Evolutionary conservation across 345 rosid genomes (phyloP), one percentile per base, ranked within the genome.

Genomic region (Boechera retrofracta): DNA sequence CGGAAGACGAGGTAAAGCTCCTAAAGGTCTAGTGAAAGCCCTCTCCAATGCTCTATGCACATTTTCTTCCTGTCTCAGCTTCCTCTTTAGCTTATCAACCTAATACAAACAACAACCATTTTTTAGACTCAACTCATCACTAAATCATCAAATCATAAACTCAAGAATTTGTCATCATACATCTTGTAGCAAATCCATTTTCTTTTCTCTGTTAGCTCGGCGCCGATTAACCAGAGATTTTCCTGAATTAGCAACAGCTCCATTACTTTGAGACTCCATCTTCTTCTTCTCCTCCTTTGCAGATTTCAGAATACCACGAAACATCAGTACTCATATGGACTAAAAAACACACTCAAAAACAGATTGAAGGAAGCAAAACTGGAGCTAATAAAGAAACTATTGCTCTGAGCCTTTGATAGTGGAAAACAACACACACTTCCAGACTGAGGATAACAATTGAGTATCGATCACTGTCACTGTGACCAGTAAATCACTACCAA

Each of bases 1-100:
- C 10, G 99, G 96, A 63, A 93, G 94, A 75, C 99, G 93, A 76
- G 99, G 99, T 16, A 95, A 91, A 81, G 94, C 90, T 66, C 99
- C 99, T 72, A 95, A 75, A 59, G 97, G 99, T 83, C 99, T 87
- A 28, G 83, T 85, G 77, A 95, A 89, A 78, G 99, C 99, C 47
- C 99, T 91, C 83, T 91, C 98, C 64, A 95, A 67, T 69, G 98
- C 97, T 87, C 93, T 87, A 73, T 93, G 99, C 60, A 95, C 93
- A 85, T 95, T 93, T 92, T 95, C 97, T 68, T 95, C 98, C 36
- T 88, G 94, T 79, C 89, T 88, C 9, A 95, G 96, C 89, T 88
- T 93, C 91, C 82, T 93, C 85, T 87, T 95, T 7, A 95, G 91
- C 80, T 88, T 86, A 86, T 95, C 98, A 73, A 95, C 98, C 99